phyloP scores from a whole-genome alignment of 192 early-diverging fungal species.

The Entomortierella chlamydospora region DNA sequence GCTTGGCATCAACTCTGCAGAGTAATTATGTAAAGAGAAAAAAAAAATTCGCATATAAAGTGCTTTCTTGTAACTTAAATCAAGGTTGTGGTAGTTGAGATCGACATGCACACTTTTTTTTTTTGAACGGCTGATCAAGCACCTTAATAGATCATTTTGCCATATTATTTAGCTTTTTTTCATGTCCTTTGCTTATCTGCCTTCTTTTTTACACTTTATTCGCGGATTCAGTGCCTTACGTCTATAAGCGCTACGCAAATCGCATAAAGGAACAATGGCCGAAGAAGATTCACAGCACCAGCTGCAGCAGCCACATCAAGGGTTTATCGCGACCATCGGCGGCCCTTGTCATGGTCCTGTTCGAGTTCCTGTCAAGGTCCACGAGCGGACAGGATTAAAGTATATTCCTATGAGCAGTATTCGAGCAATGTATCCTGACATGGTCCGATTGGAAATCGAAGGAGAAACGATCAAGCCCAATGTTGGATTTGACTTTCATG shows the following conservation, averaged over 20 bases:
- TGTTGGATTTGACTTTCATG: not conserved
- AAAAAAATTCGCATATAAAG: not conserved
- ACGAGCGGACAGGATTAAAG: not conserved
- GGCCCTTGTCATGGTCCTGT: not conserved
- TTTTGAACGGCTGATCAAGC: no score
- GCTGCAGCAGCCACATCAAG: not conserved
- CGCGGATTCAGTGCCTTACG: no score
- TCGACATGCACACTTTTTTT: no score
- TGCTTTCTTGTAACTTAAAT: not conserved
- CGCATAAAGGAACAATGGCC: not conserved
- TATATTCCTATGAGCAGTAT: slow-evolving; percentile 4
- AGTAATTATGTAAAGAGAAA: not conserved
- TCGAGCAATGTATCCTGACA: not conserved
- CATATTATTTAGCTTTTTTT: no score
- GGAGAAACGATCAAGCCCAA: not conserved
- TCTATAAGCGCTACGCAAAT: no score
- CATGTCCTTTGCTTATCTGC: no score
- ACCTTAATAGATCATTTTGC: no score
- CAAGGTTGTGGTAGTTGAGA: no score
- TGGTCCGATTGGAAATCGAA: slow-evolving; percentile 1
- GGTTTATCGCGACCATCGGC: not conserved
- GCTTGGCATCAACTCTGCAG: not conserved
- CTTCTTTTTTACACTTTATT: no score
- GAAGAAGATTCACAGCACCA: not conserved
- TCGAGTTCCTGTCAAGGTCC: not conserved